Conservation (phyloP, 208 protist genomes). For the Trypanosoma lewisi region DNA sequence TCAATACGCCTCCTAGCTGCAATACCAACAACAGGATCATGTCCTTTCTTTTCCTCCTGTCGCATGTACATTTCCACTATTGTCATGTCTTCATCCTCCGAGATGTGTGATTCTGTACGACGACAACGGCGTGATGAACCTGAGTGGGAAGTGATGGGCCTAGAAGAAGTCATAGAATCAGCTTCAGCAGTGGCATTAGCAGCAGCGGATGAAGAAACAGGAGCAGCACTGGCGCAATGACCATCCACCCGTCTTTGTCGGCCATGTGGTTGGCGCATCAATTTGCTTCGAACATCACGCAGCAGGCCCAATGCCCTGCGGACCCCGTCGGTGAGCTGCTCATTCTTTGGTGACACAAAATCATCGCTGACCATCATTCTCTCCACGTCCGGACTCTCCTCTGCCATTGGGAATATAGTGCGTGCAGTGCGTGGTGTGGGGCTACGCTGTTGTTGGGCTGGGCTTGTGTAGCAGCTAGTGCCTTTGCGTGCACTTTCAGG, state of each 20-base stretch:
- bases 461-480: slow-evolving; percentile 14
- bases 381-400: background rate
- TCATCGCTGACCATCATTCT: background rate
- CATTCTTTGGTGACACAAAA: slow-evolving; percentile 2
- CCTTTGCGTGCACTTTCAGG: background rate
- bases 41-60: background rate
- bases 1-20: slow-evolving; percentile 50
- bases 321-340: slow-evolving; percentile 43
- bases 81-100: slow-evolving; percentile 8
- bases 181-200: background rate
- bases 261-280: slow-evolving; percentile 30
- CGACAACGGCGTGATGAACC: slow-evolving; percentile 10
- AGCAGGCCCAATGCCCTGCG: slow-evolving; percentile 71
- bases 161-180: slow-evolving; percentile 11
- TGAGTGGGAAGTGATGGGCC: slow-evolving; percentile 8
- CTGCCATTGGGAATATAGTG: slow-evolving; percentile 15
- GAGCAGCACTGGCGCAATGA: too few species aligned
- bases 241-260: slow-evolving; percentile 13
- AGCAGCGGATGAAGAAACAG: too few species aligned
- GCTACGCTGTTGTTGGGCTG: slow-evolving; percentile 6
- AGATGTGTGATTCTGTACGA: background rate
- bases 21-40: slow-evolving; percentile 45
- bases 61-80: slow-evolving; percentile 8
- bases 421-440: slow-evolving; percentile 27
- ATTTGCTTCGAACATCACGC: slow-evolving; percentile 45